A percentile compares a stretch with the other conserved stretches of the same genome.
Evolutionary conservation across 1,284 basidiomycete genomes (phyloP).

Genomic region (Mycosarcoma maydis): DNA sequence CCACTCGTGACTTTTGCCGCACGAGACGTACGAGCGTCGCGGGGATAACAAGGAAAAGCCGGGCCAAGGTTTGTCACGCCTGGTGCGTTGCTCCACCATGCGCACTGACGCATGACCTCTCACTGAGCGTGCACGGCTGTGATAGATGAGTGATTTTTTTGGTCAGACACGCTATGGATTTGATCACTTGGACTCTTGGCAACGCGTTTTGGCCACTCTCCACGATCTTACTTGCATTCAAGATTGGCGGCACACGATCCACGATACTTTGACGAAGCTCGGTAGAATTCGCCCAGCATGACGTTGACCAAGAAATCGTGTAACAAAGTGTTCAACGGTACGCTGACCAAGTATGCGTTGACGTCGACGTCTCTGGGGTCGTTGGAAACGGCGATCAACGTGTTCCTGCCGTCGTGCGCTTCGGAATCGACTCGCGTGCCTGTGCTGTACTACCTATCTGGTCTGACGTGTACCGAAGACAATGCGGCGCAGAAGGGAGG

Average conservation of each 20-base stretch:
- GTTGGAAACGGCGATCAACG: constrained; percentile 83
- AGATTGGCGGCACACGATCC: no score
- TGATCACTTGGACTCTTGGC: no score
- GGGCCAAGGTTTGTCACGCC: no score
- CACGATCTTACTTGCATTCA: no score
- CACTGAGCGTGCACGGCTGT: no score
- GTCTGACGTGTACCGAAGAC: constrained; percentile 94
- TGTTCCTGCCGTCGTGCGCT: constrained; percentile 82
- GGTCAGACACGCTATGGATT: no score
- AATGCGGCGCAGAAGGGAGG: constrained; percentile 73
- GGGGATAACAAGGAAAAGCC: constrained; percentile 14
- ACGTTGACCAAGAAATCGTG: constrained; percentile 35
- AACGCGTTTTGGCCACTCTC: no score
- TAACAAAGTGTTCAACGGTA: constrained; percentile 51
- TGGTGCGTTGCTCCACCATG: no score
- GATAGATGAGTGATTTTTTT: no score
- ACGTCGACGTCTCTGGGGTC: constrained; percentile 78
- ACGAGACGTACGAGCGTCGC: constrained; percentile 10
- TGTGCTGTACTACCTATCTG: constrained; percentile 85
- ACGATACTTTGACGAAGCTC: no score
- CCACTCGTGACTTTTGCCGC: constrained; percentile 14
- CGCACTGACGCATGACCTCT: constrained; percentile 45
- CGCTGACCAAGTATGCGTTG: constrained; percentile 59
- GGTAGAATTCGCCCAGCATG: constrained; percentile 23
- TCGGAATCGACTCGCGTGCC: constrained; percentile 73